These are phyloP conservation scores for Drosera capensis DNA, from an alignment of 148 eudicot genomes.

Conservation along the genomic window DNA sequence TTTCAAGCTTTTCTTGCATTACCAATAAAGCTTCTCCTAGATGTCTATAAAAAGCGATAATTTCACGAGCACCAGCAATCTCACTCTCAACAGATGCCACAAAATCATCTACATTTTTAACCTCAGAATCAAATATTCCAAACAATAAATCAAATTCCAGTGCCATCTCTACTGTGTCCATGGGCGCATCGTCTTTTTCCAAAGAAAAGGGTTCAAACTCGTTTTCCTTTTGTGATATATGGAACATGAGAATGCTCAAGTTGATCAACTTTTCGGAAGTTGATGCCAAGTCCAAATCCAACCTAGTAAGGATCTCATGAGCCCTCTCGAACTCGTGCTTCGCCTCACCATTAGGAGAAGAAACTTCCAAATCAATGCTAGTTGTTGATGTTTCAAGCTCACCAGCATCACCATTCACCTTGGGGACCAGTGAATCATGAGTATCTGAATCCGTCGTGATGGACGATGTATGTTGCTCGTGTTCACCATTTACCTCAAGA, in stretches of 20 bases:
- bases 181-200: slow-evolving; percentile 19
- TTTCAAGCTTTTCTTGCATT: slow-evolving; percentile 41
- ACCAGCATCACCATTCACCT: slow-evolving; percentile 25
- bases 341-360: slow-evolving; percentile 26
- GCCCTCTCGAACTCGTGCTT: slow-evolving; percentile 23
- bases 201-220: slow-evolving; percentile 58
- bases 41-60: slow-evolving; percentile 29
- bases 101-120: slow-evolving; percentile 34
- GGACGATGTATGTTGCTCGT: too few relatives aligned
- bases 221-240: slow-evolving; percentile 63
- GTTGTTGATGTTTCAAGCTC: slow-evolving; percentile 26
- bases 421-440: too few relatives aligned
- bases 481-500: too few relatives aligned
- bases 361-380: slow-evolving; percentile 19
- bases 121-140: slow-evolving; percentile 64
- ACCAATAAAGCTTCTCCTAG: slow-evolving; percentile 20
- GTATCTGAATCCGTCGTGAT: too few relatives aligned
- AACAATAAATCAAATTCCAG: slow-evolving; percentile 62
- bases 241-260: slow-evolving; percentile 63
- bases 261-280: slow-evolving; percentile 69
- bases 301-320: slow-evolving; percentile 29
- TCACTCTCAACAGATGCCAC: slow-evolving; percentile 34
- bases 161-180: slow-evolving; percentile 33
- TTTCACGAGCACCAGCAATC: slow-evolving; percentile 23
- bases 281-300: slow-evolving; percentile 59